phyloP scores from a whole-genome alignment of 2,329 filamentous ascomycete species.

The Fonsecaea pugnacius region DNA sequence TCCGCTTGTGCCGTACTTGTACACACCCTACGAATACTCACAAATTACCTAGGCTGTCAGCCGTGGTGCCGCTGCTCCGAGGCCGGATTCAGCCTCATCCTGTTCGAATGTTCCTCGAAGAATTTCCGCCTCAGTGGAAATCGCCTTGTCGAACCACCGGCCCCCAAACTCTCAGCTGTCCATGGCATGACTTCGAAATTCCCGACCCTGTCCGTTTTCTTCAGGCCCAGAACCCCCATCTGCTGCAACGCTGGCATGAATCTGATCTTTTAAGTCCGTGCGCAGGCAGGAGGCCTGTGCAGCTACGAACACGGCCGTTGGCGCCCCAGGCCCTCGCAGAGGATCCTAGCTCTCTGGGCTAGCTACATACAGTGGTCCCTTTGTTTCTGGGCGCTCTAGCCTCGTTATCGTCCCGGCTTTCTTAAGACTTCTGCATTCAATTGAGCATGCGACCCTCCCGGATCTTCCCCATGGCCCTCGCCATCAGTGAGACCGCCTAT shows the following conservation, averaged over 20 bases:
- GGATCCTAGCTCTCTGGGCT: neutral
- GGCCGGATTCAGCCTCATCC: slow-evolving; percentile 4
- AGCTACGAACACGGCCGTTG: neutral
- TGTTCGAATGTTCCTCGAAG: neutral
- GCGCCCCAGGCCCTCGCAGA: slow-evolving; percentile 3
- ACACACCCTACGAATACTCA: neutral
- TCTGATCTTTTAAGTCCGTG: neutral
- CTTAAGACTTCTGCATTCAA: neutral
- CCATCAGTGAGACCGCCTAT: slow-evolving; percentile 2
- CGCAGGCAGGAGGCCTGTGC: slow-evolving; percentile 7
- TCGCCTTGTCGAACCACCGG: neutral
- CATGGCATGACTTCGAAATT: neutral
- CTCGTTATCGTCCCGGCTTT: slow-evolving; percentile 4
- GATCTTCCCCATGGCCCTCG: slow-evolving; percentile 7
- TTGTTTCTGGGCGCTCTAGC: slow-evolving; percentile 11
- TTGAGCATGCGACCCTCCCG: slow-evolving; percentile 10
- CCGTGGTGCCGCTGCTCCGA: neutral
- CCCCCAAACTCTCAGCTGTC: slow-evolving; percentile 2
- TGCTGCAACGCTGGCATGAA: neutral
- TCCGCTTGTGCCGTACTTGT: neutral
- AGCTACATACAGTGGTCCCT: slow-evolving; percentile 2
- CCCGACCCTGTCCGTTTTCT: neutral
- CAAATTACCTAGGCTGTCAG: neutral
- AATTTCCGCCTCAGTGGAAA: neutral
- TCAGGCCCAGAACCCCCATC: neutral